Evolutionary conservation across 768 basidiomycete species (phyloP).

Genomic region (Daedaleopsis nitida): DNA sequence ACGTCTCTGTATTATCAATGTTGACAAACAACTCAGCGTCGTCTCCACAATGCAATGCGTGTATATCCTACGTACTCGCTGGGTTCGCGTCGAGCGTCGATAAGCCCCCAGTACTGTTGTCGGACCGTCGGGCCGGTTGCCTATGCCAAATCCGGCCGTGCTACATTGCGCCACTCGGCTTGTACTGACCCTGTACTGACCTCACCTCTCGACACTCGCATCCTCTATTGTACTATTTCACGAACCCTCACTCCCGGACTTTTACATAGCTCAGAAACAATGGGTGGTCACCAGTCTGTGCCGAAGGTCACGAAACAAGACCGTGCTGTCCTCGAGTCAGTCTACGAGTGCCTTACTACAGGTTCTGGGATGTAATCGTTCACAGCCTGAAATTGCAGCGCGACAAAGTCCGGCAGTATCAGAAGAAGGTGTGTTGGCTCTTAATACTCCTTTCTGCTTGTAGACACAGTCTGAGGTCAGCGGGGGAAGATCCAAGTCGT

Average conservation of each 20-base stretch:
- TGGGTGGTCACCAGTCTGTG: slow-evolving; percentile 73
- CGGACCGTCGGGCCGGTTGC: background rate
- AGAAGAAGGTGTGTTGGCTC: slow-evolving; percentile 68
- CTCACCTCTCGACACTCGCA: background rate
- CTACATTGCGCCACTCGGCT: background rate
- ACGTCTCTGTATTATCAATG: too few relatives aligned
- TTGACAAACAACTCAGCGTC: too few relatives aligned
- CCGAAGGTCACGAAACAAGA: slow-evolving; percentile 94
- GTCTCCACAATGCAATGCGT: too few relatives aligned
- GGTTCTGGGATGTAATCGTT: slow-evolving; percentile 18
- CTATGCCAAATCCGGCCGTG: background rate
- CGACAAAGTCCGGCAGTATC: slow-evolving; percentile 94
- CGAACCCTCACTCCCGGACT: too few relatives aligned
- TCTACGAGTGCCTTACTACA: slow-evolving; percentile 24
- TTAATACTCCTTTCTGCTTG: background rate
- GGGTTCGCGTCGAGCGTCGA: too few relatives aligned
- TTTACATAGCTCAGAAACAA: slow-evolving; percentile 28
- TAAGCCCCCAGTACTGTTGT: too few relatives aligned
- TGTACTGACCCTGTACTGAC: background rate
- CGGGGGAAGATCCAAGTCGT: slow-evolving; percentile 75
- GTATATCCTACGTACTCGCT: too few relatives aligned
- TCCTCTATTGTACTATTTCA: too few relatives aligned
- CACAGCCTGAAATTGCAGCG: slow-evolving; percentile 91
- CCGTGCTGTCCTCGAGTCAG: slow-evolving; percentile 93
- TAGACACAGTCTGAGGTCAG: background rate